Evolutionary conservation across 225 moss, liverwort and hornwort species (phyloP).

Genomic region (Pleurozium schreberi): DNA sequence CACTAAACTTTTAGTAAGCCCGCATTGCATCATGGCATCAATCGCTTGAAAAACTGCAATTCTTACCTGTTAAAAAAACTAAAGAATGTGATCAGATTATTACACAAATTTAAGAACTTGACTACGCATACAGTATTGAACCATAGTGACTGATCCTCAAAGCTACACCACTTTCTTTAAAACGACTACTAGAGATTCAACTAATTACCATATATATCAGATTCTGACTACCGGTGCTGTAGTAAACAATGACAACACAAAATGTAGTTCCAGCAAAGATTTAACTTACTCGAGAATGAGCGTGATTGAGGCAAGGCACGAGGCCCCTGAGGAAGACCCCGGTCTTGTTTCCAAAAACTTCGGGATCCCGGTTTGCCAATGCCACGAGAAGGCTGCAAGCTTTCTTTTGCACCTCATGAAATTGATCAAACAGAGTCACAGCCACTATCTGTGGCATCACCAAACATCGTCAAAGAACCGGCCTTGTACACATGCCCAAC

Average conservation of each 20-base stretch:
- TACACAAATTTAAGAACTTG: not conserved
- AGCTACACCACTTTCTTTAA: not conserved
- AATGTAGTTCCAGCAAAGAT: not conserved
- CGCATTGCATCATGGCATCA: slow-evolving; percentile 61
- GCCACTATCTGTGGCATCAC: slow-evolving; percentile 44
- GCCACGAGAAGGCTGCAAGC: slow-evolving; percentile 54
- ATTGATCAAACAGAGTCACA: slow-evolving; percentile 50
- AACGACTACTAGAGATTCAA: not conserved
- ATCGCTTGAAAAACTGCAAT: slow-evolving; percentile 74
- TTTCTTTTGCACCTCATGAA: slow-evolving; percentile 80
- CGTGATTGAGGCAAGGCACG: slow-evolving; percentile 59
- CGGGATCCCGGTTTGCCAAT: slow-evolving; percentile 38
- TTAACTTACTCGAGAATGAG: slow-evolving; percentile 56
- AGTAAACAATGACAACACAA: not conserved
- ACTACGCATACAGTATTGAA: not conserved
- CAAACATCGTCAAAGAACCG: not conserved
- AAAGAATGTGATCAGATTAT: not conserved
- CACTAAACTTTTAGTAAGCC: slow-evolving; percentile 41
- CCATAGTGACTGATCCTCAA: not conserved
- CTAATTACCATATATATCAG: not conserved
- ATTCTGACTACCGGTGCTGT: not conserved
- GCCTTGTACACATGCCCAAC: not conserved
- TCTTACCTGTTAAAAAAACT: slow-evolving; percentile 42
- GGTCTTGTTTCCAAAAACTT: slow-evolving; percentile 48
- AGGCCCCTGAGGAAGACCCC: slow-evolving; percentile 65